phyloP scores from a whole-genome alignment of 2,329 filamentous ascomycete species.

The Ophiocordyceps sinensis region DNA sequence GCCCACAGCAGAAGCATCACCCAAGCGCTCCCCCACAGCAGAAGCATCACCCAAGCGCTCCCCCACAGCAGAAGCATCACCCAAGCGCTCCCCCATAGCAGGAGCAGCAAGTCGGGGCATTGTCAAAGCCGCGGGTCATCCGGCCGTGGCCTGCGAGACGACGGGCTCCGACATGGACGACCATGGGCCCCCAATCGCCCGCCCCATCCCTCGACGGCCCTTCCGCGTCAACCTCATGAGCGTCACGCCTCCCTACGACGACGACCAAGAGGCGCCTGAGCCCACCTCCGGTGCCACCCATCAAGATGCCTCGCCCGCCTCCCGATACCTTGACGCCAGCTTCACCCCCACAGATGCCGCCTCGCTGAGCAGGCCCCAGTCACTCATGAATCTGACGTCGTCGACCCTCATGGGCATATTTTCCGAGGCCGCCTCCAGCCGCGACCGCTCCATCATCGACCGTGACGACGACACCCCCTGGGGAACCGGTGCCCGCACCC shows the following conservation, averaged over 20 bases:
- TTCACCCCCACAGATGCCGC: slow-evolving; percentile 20
- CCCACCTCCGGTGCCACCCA: not conserved
- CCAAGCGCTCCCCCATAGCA: no score
- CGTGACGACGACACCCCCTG: slow-evolving; percentile 56
- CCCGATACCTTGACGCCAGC: slow-evolving; percentile 26
- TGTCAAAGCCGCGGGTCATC: no score
- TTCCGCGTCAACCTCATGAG: slow-evolving; percentile 45
- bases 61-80: no score
- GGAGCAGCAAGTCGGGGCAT: no score
- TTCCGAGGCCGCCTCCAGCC: slow-evolving; percentile 45
- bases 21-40: no score
- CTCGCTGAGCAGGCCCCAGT: slow-evolving; percentile 54
- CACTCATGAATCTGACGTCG: slow-evolving; percentile 72
- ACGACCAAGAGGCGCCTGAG: slow-evolving; percentile 1
- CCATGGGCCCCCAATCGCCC: slow-evolving; percentile 41
- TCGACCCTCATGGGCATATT: slow-evolving; percentile 91
- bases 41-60: no score
- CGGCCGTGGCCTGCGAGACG: no score
- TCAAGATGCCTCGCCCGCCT: slow-evolving; percentile 3
- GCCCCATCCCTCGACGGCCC: slow-evolving; percentile 57
- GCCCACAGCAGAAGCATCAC: no score
- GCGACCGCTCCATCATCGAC: slow-evolving; percentile 24
- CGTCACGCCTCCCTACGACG: slow-evolving; percentile 27
- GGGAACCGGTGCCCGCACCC: slow-evolving; percentile 64
- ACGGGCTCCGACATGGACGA: slow-evolving; percentile 19